A percentile compares a stretch with the other conserved stretches of the same genome.
These are phyloP conservation scores for Phlebiopsis gigantea DNA, from an alignment of 768 basidiomycete genomes.

Conservation along the genomic window DNA sequence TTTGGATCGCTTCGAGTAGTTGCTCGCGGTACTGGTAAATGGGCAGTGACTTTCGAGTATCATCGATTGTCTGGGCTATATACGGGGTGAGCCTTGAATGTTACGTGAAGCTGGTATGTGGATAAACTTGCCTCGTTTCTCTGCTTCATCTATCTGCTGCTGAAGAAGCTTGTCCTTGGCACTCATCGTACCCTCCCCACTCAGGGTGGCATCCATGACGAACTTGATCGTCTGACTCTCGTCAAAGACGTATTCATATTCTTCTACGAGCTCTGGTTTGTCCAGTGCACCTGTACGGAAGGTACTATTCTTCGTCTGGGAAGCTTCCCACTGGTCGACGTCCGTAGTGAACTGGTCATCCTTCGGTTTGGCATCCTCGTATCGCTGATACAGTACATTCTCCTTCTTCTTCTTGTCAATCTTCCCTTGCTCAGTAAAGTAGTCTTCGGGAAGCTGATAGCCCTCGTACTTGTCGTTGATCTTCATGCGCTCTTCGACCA, in stretches of 20 bases:
- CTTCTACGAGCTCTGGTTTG: slow-evolving; percentile 72
- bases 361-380: slow-evolving; percentile 88
- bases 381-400: slow-evolving; percentile 87
- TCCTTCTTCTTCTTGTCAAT: slow-evolving; percentile 97
- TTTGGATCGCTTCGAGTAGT: slow-evolving; percentile 81
- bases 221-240: slow-evolving; percentile 96
- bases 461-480: slow-evolving; percentile 97
- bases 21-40: slow-evolving; percentile 87
- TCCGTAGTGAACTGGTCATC: slow-evolving; percentile 96
- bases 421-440: slow-evolving; percentile 96
- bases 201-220: slow-evolving; percentile 74
- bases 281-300: slow-evolving; percentile 93
- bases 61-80: slow-evolving; percentile 83
- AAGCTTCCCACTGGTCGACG: slow-evolving; percentile 95
- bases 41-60: slow-evolving; percentile 89
- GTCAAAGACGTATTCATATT: slow-evolving; percentile 97
- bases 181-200: slow-evolving; percentile 65
- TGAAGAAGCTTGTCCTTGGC: slow-evolving; percentile 83
- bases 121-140: slow-evolving; percentile 64
- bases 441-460: slow-evolving; percentile 95
- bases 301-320: slow-evolving; percentile 84
- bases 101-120: too few species aligned
- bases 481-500: slow-evolving; percentile 90
- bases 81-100: slow-evolving; percentile 7
- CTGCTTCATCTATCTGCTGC: slow-evolving; percentile 86